A percentile compares a stretch with the other conserved stretches of the same genome.
Evolutionary conservation across 2,329 filamentous ascomycete species (phyloP).

Genomic region (Tolypocladium tundrense): DNA sequence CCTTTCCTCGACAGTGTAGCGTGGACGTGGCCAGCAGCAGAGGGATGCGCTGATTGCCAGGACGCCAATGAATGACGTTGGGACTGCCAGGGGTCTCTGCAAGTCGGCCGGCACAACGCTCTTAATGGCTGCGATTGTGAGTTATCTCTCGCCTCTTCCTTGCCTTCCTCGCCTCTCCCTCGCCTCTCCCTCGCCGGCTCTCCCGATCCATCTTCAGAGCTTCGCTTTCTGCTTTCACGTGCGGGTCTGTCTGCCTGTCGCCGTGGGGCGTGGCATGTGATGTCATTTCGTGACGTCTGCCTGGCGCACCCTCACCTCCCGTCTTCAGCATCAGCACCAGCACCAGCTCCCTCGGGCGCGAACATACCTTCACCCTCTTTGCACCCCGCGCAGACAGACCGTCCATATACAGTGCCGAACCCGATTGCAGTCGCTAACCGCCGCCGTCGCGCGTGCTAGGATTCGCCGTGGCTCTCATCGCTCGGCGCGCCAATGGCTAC

Average conservation of each 20-base stretch:
- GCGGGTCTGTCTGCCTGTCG: not conserved
- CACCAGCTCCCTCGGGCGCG: not conserved
- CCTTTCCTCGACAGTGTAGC: not conserved
- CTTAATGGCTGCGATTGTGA: conserved; percentile 26
- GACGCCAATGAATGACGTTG: not conserved
- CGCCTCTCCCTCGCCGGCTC: not conserved
- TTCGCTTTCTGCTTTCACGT: not conserved
- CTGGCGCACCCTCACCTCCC: not conserved
- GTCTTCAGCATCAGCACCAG: not conserved
- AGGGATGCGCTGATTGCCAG: not conserved
- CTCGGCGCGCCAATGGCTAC: conserved; percentile 26
- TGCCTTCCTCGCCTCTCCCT: not conserved
- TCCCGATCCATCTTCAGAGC: not conserved
- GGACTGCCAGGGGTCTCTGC: not conserved
- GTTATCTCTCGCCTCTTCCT: conserved; percentile 3
- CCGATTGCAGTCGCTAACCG: conserved; percentile 1
- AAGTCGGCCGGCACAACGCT: conserved; percentile 6
- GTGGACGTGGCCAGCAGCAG: not conserved
- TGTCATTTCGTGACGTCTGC: conserved; percentile 1
- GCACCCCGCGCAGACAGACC: not conserved
- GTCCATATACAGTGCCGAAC: not conserved
- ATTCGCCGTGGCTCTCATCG: conserved; percentile 42
- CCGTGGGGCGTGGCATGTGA: conserved; percentile 3
- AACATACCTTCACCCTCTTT: not conserved
- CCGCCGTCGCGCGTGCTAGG: conserved; percentile 14